Base-by-base conservation (phyloP, 2,329 filamentous ascomycete genomes). In the Ophiostoma fasciatum region DNA sequence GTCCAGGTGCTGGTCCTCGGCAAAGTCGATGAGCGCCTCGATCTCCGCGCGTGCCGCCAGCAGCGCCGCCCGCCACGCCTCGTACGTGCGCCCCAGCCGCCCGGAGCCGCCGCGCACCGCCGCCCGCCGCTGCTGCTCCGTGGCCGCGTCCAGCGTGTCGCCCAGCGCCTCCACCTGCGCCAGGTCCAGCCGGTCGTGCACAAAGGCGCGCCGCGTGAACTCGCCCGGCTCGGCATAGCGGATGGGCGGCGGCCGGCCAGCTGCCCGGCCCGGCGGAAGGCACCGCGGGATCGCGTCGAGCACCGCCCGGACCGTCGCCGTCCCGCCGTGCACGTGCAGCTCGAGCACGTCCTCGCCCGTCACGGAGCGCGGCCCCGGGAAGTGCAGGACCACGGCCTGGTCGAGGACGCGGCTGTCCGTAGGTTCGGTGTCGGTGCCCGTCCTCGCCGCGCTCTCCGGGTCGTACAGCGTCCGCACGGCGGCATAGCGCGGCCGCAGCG, bases 1-100 rank as follows among this genome's bases (percentile, higher is more conserved):
- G 47, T 96, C 87, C 50, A 98, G 93, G 59, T 96, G 82, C 57
- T 98, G 88, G 50, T 96, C 90, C 54, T 98, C 90, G 1, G 83
- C 81, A 53, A 98, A 98, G 57, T 98, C 90, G 42, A 98, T 96
- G 46, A 98, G 60, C 0, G 90, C 90, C 57, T 98, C 90, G 27
- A 98, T 67, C 58, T 96, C 87, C 9, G 84, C 90, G 2, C 90
- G 74, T 9, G 87, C 87, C 43, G 79, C 68, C 7, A 96, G 63
- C 14, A 98, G 60, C 45, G 75, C 66, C 44, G 71, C 62, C 19
- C 88, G 74, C 90, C 90, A 98, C 9, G 50, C 49, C 46, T 94
- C 85, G 54, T 98, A 98, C 14, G 75, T 74, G 40, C 67, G 65
- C 0, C 82, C 74, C 11, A 94, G 63, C 0, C 65, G 59, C 17